Conservation (phyloP, 495 filamentous ascomycete species). For the Xylaria bambusicola region DNA sequence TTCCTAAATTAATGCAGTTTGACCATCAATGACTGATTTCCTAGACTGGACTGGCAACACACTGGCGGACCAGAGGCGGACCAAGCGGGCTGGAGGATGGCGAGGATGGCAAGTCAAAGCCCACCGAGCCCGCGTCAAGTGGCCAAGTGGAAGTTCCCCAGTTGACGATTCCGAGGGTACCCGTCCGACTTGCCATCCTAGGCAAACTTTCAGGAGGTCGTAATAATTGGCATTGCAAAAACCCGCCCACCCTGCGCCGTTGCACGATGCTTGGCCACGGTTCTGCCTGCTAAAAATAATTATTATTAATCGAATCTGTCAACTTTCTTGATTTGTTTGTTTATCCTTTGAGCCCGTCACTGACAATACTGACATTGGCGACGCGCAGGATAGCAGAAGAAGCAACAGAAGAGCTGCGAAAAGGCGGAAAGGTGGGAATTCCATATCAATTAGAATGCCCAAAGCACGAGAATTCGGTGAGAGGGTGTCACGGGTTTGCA, state of each 20-base stretch:
- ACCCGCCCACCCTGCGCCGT: background rate
- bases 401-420: too few relatives aligned
- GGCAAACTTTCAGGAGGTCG: conserved; percentile 7
- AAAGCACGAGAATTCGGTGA: background rate
- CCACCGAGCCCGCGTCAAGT: background rate
- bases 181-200: conserved; percentile 1
- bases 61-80: background rate
- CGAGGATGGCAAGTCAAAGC: too few relatives aligned
- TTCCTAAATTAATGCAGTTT: background rate
- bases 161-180: conserved; percentile 5
- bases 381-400: too few relatives aligned
- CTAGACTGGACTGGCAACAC: too few relatives aligned
- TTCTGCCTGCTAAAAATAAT: background rate
- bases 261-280: background rate
- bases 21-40: background rate
- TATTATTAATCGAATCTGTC: too few relatives aligned
- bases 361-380: too few relatives aligned
- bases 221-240: conserved; percentile 1
- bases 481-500: background rate
- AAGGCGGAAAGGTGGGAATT: background rate
- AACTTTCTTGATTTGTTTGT: too few relatives aligned
- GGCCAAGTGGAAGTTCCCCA: conserved; percentile 4
- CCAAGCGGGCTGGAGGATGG: conserved; percentile 5
- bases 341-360: too few relatives aligned
- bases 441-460: background rate